These are phyloP conservation scores for Petunia hybrid DNA, from an alignment of 305 asterid species.

Conservation along the genomic window DNA sequence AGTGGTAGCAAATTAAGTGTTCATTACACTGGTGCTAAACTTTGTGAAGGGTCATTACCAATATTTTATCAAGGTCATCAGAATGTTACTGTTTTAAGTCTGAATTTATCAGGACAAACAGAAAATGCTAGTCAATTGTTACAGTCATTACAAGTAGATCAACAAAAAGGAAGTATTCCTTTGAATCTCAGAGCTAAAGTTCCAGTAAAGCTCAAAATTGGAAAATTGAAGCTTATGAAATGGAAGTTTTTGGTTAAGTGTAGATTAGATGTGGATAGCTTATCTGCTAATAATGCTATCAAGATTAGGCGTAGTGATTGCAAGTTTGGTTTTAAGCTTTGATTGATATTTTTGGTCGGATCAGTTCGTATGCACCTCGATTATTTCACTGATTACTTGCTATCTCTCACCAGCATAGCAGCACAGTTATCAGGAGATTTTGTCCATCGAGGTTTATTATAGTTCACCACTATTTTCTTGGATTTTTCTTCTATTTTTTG, in stretches of 20 bases:
- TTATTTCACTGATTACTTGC: too few species aligned
- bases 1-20: conserved; percentile 75
- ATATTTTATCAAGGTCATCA: conserved; percentile 93
- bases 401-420: too few species aligned
- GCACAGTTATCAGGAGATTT: too few species aligned
- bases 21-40: conserved; percentile 60
- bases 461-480: not conserved
- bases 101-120: conserved; percentile 71
- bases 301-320: conserved; percentile 74
- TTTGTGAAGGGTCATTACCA: conserved; percentile 84
- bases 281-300: conserved; percentile 53
- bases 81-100: conserved; percentile 69
- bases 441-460: not conserved
- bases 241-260: conserved; percentile 95
- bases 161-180: conserved; percentile 78
- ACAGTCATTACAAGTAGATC: conserved; percentile 64
- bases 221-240: conserved; percentile 73
- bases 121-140: conserved; percentile 59
- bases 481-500: not conserved
- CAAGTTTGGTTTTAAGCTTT: conserved; percentile 77
- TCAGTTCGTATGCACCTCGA: not conserved
- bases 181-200: conserved; percentile 74
- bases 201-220: conserved; percentile 84
- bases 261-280: conserved; percentile 63
- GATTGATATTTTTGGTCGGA: conserved; percentile 24